Evolutionary conservation across 768 basidiomycete species (phyloP).

Genomic region (Mrakia gelida): DNA sequence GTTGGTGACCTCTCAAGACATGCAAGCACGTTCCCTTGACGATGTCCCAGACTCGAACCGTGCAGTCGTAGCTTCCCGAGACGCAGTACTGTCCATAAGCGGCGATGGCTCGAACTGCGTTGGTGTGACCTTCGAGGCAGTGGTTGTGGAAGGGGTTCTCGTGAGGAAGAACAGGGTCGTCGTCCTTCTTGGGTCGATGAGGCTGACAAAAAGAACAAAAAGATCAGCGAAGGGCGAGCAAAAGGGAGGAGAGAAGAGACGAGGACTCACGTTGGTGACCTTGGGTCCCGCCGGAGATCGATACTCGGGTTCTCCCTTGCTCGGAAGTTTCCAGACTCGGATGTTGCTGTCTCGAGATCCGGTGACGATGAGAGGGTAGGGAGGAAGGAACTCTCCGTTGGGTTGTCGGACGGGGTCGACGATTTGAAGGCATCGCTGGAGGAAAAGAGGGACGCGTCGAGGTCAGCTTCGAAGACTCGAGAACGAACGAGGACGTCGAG

Average conservation of each 20-base stretch:
- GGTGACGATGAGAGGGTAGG: slow-evolving; percentile 66
- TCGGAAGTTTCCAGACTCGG: slow-evolving; percentile 63
- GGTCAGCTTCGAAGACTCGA: not conserved
- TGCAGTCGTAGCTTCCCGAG: slow-evolving; percentile 93
- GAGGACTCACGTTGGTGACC: slow-evolving; percentile 45
- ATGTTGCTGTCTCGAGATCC: slow-evolving; percentile 66
- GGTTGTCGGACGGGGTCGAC: slow-evolving; percentile 84
- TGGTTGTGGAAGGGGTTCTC: slow-evolving; percentile 86
- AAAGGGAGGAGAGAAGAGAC: not conserved
- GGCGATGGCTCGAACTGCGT: slow-evolving; percentile 87
- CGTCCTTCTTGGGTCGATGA: slow-evolving; percentile 1
- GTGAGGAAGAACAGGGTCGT: slow-evolving; percentile 34
- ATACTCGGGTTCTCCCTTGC: slow-evolving; percentile 70
- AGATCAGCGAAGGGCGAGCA: not conserved
- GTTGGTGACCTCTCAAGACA: slow-evolving; percentile 78
- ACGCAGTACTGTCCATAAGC: slow-evolving; percentile 84
- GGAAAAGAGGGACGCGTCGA: not conserved
- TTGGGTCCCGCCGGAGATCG: slow-evolving; percentile 51
- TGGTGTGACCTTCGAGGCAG: slow-evolving; percentile 80
- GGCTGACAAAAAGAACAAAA: not conserved
- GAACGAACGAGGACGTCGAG: not conserved
- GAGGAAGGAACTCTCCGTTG: slow-evolving; percentile 53
- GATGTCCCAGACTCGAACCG: slow-evolving; percentile 92
- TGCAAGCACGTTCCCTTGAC: slow-evolving; percentile 74
- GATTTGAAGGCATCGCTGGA: slow-evolving; percentile 76